Evolutionary conservation across 495 filamentous ascomycete genomes (phyloP).

Genomic region (Clavariopsis aquatica): DNA sequence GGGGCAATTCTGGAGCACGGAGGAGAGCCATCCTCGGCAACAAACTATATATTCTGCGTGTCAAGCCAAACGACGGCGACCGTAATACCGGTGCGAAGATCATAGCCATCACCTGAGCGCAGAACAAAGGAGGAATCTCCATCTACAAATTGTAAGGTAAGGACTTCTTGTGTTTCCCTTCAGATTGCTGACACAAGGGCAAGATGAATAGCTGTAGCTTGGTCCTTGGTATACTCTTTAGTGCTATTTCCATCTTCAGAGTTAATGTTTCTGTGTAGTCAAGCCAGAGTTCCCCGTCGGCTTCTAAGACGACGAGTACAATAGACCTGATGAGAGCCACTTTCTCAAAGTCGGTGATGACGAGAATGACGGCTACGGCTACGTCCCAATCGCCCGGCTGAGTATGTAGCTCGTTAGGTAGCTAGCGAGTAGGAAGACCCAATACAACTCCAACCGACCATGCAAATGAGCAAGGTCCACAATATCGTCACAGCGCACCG

Average conservation of each 20-base stretch:
- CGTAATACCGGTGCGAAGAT: conserved; percentile 7
- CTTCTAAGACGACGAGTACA: conserved; percentile 8
- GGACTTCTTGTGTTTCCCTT: conserved; percentile 9
- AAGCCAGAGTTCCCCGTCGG: conserved; percentile 5
- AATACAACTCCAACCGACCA: conserved; percentile 5
- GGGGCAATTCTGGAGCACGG: conserved; percentile 3
- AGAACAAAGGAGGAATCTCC: conserved; percentile 10
- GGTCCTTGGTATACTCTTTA: conserved; percentile 8
- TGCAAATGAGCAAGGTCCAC: conserved; percentile 8
- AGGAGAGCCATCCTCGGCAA: conserved; percentile 9
- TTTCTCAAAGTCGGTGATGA: conserved; percentile 9
- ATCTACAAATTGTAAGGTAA: conserved; percentile 6
- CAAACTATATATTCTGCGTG: conserved; percentile 9
- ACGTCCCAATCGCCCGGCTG: conserved; percentile 5
- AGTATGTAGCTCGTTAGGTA: conserved; percentile 7
- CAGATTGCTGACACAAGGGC: conserved; percentile 7
- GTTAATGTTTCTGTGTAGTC: conserved; percentile 11
- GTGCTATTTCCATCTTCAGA: conserved; percentile 9
- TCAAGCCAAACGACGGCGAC: conserved; percentile 5
- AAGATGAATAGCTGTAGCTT: conserved; percentile 11
- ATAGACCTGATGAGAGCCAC: conserved; percentile 6
- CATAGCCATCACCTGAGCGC: conserved; percentile 7
- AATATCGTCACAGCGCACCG: conserved; percentile 10
- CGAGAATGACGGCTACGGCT: conserved; percentile 3
- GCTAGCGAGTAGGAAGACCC: conserved; percentile 6